phyloP scores from a whole-genome alignment of 176 grass and related monocot species.

The Oryza punctata region DNA sequence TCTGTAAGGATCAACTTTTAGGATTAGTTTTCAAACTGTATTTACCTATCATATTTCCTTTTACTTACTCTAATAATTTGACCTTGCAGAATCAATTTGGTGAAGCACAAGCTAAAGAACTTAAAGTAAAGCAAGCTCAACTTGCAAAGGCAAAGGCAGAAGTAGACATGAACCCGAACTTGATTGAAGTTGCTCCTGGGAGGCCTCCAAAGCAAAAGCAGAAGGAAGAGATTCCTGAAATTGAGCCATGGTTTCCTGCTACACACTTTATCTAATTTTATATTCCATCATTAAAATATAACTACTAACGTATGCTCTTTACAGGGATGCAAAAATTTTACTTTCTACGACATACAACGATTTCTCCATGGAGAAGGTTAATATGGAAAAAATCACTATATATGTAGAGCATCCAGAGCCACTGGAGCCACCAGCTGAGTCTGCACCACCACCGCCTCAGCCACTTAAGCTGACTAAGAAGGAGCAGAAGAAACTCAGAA shows the following conservation, averaged over 20 bases:
- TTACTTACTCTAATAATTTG: constrained; percentile 27
- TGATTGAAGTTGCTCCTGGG: constrained; percentile 79
- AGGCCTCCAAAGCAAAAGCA: constrained; percentile 74
- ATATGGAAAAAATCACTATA: constrained; percentile 85
- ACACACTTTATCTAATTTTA: neutral
- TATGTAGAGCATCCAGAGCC: constrained; percentile 92
- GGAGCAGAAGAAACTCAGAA: constrained; percentile 97
- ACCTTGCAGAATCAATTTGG: constrained; percentile 89
- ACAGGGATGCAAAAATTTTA: constrained; percentile 84
- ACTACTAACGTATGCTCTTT: constrained; percentile 23
- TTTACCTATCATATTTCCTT: constrained; percentile 16
- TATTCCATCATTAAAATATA: constrained; percentile 1
- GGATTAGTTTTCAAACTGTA: constrained; percentile 3
- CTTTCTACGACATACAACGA: constrained; percentile 58
- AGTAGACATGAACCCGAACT: constrained; percentile 85
- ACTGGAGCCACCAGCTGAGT: constrained; percentile 85
- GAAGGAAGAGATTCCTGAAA: constrained; percentile 90
- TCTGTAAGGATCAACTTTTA: constrained; percentile 27
- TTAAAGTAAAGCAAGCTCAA: constrained; percentile 87
- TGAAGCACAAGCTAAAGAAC: constrained; percentile 91
- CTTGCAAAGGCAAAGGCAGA: constrained; percentile 93
- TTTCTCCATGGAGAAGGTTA: constrained; percentile 63
- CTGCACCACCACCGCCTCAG: constrained; percentile 81
- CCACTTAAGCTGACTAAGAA: constrained; percentile 95
- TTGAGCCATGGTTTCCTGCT: constrained; percentile 88